Percentiles rank a stretch among this genome's conserved stretches.
Evolutionary conservation across 1,284 basidiomycete species (phyloP).

Genomic region (Golubevia sp.): DNA sequence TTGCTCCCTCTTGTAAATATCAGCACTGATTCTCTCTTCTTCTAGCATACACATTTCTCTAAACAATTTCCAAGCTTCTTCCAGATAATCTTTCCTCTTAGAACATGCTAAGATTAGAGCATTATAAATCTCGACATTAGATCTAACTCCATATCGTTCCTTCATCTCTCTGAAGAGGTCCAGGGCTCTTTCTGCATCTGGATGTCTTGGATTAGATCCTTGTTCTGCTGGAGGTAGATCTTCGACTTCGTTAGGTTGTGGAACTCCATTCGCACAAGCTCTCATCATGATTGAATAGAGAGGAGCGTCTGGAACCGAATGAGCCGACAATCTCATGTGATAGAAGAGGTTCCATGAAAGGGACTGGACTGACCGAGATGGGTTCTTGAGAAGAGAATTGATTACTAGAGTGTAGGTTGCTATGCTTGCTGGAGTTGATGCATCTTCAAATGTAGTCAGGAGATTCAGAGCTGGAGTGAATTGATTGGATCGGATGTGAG

Average conservation of each 20-base stretch:
- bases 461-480: conserved; percentile 26
- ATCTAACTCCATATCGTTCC: conserved; percentile 69
- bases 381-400: conserved; percentile 24
- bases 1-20: conserved; percentile 76
- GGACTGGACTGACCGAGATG: conserved; percentile 1
- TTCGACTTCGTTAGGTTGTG: conserved; percentile 61
- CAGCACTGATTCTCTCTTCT: conserved; percentile 78
- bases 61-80: conserved; percentile 65
- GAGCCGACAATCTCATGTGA: conserved; percentile 93
- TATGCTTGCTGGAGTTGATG: conserved; percentile 29
- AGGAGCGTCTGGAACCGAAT: conserved; percentile 75
- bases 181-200: conserved; percentile 85
- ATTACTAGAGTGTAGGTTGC: conserved; percentile 50
- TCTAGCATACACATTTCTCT: conserved; percentile 68
- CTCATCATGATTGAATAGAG: conserved; percentile 86
- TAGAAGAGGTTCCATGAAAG: conserved; percentile 85
- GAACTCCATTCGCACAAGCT: conserved; percentile 72
- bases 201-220: conserved; percentile 24
- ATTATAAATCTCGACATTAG: conserved; percentile 76
- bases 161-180: conserved; percentile 93
- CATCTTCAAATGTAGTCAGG: conserved; percentile 25
- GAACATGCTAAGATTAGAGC: conserved; percentile 78
- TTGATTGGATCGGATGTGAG: conserved; percentile 21
- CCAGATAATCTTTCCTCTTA: conserved; percentile 54
- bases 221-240: conserved; percentile 6